phyloP scores from a whole-genome alignment of 2,329 filamentous ascomycete genomes.

The Monosporascus sp. region DNA sequence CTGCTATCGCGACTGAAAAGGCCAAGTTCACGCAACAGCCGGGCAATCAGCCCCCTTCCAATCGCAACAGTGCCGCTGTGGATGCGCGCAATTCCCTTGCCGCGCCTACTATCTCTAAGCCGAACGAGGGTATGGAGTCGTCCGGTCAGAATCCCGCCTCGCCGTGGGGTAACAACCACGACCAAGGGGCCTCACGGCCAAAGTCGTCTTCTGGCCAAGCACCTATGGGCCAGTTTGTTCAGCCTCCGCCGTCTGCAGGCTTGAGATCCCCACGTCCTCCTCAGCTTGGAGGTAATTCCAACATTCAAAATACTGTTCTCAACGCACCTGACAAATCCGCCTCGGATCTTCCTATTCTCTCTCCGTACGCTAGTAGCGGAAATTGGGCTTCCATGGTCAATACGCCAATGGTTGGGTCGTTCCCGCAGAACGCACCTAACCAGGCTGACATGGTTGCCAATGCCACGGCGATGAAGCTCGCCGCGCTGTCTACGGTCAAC shows the following conservation, averaged over 20 bases:
- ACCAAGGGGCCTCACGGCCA: constrained; percentile 52
- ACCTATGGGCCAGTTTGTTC: constrained; percentile 91
- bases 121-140: constrained; percentile 55
- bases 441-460: constrained; percentile 99
- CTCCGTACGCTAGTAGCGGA: constrained; percentile 75
- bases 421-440: constrained; percentile 60
- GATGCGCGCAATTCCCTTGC: constrained; percentile 71
- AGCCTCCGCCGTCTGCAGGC: constrained; percentile 68
- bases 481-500: constrained; percentile 94
- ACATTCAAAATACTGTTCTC: constrained; percentile 79
- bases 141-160: constrained; percentile 65
- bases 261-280: constrained; percentile 74
- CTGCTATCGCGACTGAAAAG: constrained; percentile 97
- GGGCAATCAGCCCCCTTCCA: constrained; percentile 81
- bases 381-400: constrained; percentile 99
- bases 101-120: constrained; percentile 68
- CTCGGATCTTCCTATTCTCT: constrained; percentile 75
- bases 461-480: constrained; percentile 97
- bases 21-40: constrained; percentile 96
- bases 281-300: constrained; percentile 58
- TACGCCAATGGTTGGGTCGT: constrained; percentile 89
- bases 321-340: constrained; percentile 63
- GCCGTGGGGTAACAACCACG: constrained; percentile 64
- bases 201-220: constrained; percentile 75
- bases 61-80: constrained; percentile 81